Evolutionary conservation across 768 basidiomycete species (phyloP).

Genomic region (Tricholoma saponaceum): DNA sequence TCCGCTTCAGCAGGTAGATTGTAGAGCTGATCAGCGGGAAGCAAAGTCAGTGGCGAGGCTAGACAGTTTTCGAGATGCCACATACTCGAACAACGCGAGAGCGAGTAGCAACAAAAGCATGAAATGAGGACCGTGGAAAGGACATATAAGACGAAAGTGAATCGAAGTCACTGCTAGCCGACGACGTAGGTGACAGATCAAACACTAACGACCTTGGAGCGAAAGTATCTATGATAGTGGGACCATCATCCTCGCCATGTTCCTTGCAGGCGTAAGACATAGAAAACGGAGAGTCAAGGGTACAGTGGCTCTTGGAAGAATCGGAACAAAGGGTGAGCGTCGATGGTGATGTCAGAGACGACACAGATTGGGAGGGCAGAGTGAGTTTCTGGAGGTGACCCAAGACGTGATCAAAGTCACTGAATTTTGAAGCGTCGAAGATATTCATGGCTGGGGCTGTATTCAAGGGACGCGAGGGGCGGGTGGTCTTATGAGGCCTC

Average conservation of each 20-base stretch:
- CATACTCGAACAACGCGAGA: slow-evolving; percentile 55
- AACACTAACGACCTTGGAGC: slow-evolving; percentile 21
- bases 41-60: slow-evolving; percentile 8
- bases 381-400: slow-evolving; percentile 15
- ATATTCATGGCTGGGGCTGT: slow-evolving; percentile 16
- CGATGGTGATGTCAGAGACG: slow-evolving; percentile 5
- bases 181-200: slow-evolving; percentile 31
- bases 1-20: slow-evolving; percentile 35
- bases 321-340: slow-evolving; percentile 3
- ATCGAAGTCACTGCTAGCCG: slow-evolving; percentile 26
- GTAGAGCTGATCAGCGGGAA: slow-evolving; percentile 27
- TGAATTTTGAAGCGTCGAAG: slow-evolving; percentile 16
- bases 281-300: slow-evolving; percentile 13
- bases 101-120: slow-evolving; percentile 44
- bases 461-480: slow-evolving; percentile 8
- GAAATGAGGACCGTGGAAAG: slow-evolving; percentile 17
- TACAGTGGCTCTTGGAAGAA: slow-evolving; percentile 2
- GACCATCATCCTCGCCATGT: slow-evolving; percentile 7
- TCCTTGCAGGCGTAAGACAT: slow-evolving; percentile 6
- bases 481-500: slow-evolving; percentile 18
- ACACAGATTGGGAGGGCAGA: slow-evolving; percentile 10
- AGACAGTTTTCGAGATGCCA: slow-evolving; percentile 14
- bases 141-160: slow-evolving; percentile 16
- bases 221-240: slow-evolving; percentile 20
- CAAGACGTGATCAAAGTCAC: slow-evolving; percentile 14